Evolutionary conservation across 495 filamentous ascomycete genomes (phyloP), one percentile per base, ranked within the genome.

Genomic region (Umbilicaria muhlenbergii): DNA sequence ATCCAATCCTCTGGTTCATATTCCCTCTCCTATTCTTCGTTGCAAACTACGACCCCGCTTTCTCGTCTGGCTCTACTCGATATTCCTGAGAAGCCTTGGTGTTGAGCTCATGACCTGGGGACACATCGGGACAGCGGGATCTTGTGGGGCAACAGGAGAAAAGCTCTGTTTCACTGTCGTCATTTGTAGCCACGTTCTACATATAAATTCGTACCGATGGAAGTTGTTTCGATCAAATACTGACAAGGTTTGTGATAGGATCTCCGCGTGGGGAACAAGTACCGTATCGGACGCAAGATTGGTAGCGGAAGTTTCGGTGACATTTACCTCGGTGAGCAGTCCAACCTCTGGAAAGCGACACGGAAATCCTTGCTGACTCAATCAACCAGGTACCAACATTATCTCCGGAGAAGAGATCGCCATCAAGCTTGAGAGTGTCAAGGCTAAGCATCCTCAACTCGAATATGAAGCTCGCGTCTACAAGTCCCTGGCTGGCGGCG

Each of bases 401-500:
- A 99, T 99, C 64, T 99, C 92, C 13, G 92, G 92, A 34, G 92
- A 99, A 58, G 92, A 99, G 66, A 99, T 99, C 54, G 92, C 92
- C 60, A 99, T 99, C 69, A 99, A 99, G 69, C 84, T 99, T 39
- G 92, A 99, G 68, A 94, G 86, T 48, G 92, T 96, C 63, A 99
- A 99, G 73, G 92, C 92, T 54, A 99, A 99, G 71, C 92, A 99
- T 64, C 92, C 91, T 34, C 92, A 99, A 62, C 83, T 99, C 36
- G 92, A 99, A 67, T 99, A 99, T 73, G 92, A 99, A 63, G 92
- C 92, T 45, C 87, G 92, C 49, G 92, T 99, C 59, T 99, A 99
- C 80, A 99, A 99, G 68, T 94, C 87, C 17, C 82, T 99, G 45
- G 92, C 92, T 41, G 92, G 92, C 50, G 92, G 92, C 63, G 92